Base-by-base conservation (phyloP, 2,329 filamentous ascomycete genomes). In the Ciborinia camelliae region DNA sequence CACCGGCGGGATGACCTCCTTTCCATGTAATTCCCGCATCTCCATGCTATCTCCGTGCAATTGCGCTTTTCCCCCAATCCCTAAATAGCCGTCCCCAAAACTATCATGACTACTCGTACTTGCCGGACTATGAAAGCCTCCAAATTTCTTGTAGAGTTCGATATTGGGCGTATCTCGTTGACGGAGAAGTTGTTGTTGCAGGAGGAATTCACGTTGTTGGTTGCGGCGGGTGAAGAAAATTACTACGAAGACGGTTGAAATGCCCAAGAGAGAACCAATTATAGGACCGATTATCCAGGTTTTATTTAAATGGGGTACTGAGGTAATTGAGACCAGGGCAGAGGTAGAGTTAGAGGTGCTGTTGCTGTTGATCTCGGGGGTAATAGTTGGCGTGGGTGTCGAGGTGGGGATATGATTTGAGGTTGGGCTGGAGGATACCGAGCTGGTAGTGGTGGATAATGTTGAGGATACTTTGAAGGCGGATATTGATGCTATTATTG, bases 221-320 rank as follows among this genome's bases (percentile, higher is more conserved):
- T 68, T 68, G 30, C 69, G 64, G 1, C 68, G 66, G 8, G 71
- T 72, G 54, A 69, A 72, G 64, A 69, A 72, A 37, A 73, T 70
- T 6, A 72, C 71, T 2, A 71, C 39, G 10, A 73, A 63, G 2
- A 73, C 68, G 2, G 71, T 72, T 8, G 63, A 51, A 18, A 73
- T 65, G 3, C 71, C 71, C 3, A 73, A 51, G 4, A 72, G 30
- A 3, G 71, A 72, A 1, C 71, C 71, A 7, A 71, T 58, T 14
- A 73, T 64, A 7, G 71, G 71, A 14, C 71, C 71, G 14, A 65
- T 68, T n/a, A 73, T 67, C 71, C 71, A 72, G 2, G 65, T 59
- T n/a, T 60, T 65, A 35, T 62, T 70, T 9, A 71, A 47, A 39
- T 61, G 32, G 14, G 62, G 35, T 1, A 53, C 51, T n/a, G 65